Evolutionary conservation across 805 yeast species (phyloP), one percentile per base, ranked within the genome.

Genomic region (Barnettozyma pratensis): DNA sequence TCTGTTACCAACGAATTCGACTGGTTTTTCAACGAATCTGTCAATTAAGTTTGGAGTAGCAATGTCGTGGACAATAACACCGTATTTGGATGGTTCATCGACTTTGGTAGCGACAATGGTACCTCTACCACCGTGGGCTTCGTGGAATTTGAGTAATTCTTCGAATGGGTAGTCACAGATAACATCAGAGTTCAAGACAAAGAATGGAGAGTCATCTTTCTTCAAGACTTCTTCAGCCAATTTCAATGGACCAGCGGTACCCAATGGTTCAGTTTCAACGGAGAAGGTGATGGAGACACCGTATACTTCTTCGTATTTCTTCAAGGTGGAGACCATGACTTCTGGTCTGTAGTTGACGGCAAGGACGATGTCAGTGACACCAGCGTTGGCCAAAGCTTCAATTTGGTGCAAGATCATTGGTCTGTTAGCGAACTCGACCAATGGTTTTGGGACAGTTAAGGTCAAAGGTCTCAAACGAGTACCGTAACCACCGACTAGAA

Each of bases 331-430:
- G 57, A 92, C 98, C 99, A 94, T 94, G 58, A 90, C 96, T 77
- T 94, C 99, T 53, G 99, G 99, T 73, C 97, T 86, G 83, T 94
- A 94, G 83, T 94, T 94, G 61, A 94, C 99, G 54, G 99, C 99
- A 62, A 94, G 76, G 41, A 94, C 99, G 62, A 94, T 91, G 72
- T 94, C 99, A 52, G 96, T 94, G 69, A 94, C 97, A 68, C 99
- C 99, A 60, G 99, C 99, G 54, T 83, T 83, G 54, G 98, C 97
- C 55, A 94, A 78, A 46, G 99, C 97, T 76, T 94, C 97, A 68
- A 94, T 90, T 77, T 94, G 99, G 72, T 94, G 99, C 63, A 89
- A 77, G 64, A 94, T 94, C 99, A 94, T 94, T 65, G 99, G 98
- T 76, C 92, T 87, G 87, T 94, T 94, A 70, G 87, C 99, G 66